Base-by-base conservation (phyloP, 1,139 yeast genomes). In the Kodamaea sp. region DNA sequence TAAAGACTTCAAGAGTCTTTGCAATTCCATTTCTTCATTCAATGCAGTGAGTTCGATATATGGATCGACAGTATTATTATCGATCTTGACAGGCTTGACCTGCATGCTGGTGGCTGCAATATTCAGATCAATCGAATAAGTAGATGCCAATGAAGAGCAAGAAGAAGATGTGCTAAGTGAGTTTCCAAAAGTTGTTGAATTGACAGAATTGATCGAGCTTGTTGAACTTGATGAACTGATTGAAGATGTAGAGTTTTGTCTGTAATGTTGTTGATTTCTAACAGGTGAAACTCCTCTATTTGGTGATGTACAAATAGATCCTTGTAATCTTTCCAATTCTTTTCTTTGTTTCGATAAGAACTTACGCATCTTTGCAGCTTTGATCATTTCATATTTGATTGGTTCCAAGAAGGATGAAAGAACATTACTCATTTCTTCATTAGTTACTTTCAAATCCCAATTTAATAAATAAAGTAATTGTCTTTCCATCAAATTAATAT, bases 401-500 rank as follows among this genome's bases (percentile, higher is more conserved):
- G 89, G 89, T 34, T 75, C 79, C 48, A 81, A 67, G 65, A 81
- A 75, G 44, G 67, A 60, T 44, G 63, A 67, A 52, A 82, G 67
- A 33, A 67, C 69, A 24, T 55, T 58, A 37, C 68, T 55, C 58
- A 84, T 67, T 46, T 82, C 88, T 12, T 65, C 68, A 49, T 73
- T 75, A 34, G 69, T 60, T 25, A 84, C 78, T 39, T 72, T 64
- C 42, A 83, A 65, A 56, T 84, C 84, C 89, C 90, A 84, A 60
- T 82, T 75, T 54, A 84, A 66, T 41, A 84, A 67, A 53, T 72
- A 79, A 42, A 83, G 65, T 45, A 84, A 66, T 60, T 84, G 92
- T 59, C 88, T 77, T 62, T 84, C 94, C 89, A 84, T 84, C 43
- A 84, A 67, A 59, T 84, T 84, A 49, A 84, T 79, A 57, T 84